Conservation (phyloP, 768 basidiomycete genomes). For the Suillus fuscotomentosus region DNA sequence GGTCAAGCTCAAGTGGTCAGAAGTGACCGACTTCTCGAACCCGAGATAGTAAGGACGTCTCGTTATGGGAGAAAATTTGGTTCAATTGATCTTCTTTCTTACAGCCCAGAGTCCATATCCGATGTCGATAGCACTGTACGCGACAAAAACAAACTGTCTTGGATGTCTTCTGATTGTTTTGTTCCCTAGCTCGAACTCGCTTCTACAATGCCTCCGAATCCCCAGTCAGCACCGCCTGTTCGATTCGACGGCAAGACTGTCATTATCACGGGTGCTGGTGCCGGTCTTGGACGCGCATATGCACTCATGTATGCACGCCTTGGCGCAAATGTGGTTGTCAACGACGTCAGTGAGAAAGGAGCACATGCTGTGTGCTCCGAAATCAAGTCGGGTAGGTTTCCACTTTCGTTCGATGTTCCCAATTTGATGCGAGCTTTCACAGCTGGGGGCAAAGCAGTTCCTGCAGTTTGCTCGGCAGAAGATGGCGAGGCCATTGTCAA, state of each 20-base stretch:
- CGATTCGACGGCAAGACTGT: constrained; percentile 89
- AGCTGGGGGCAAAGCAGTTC: constrained; percentile 88
- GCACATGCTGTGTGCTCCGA: constrained; percentile 87
- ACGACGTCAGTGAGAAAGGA: constrained; percentile 87
- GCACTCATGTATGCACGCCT: constrained; percentile 88
- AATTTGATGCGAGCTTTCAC: not conserved
- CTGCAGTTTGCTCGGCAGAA: constrained; percentile 85
- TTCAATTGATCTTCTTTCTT: constrained; percentile 12
- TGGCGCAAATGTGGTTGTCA: constrained; percentile 96
- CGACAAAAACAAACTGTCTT: not conserved
- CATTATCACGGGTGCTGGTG: constrained; percentile 93
- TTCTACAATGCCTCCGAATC: constrained; percentile 62
- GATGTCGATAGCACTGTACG: constrained; percentile 63
- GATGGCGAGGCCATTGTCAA: constrained; percentile 91
- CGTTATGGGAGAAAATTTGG: not conserved
- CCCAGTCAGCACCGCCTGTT: constrained; percentile 66
- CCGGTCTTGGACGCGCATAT: constrained; percentile 90
- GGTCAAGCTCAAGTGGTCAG: constrained; percentile 83
- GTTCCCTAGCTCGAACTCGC: constrained; percentile 57
- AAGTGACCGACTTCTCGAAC: constrained; percentile 77
- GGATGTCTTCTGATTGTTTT: not conserved
- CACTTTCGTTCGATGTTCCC: not conserved
- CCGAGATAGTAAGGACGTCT: constrained; percentile 57
- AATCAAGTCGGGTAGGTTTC: constrained; percentile 63
- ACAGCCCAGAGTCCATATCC: constrained; percentile 61